phyloP scores from a whole-genome alignment of 805 yeast species.

The Wickerhamomyces mucosus region DNA sequence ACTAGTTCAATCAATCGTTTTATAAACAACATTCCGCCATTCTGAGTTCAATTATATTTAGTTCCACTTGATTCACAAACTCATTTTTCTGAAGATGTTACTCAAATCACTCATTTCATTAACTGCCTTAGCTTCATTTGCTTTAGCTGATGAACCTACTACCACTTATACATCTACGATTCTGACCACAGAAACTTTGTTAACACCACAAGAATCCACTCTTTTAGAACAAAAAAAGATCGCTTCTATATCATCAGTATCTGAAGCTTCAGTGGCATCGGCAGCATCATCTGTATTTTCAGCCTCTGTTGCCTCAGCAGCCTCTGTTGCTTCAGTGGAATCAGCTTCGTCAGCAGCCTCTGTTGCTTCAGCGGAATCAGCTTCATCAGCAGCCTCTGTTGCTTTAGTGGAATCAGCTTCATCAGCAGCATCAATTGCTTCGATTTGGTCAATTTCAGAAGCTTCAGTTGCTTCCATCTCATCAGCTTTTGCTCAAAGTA shows the following conservation, averaged over 20 bases:
- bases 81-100: slow-evolving; percentile 11
- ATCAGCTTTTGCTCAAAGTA: slow-evolving; percentile 11
- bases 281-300: too few species aligned
- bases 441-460: slow-evolving; percentile 15
- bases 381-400: slow-evolving; percentile 16
- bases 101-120: slow-evolving; percentile 13
- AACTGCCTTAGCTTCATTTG: slow-evolving; percentile 21
- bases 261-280: slow-evolving; percentile 11
- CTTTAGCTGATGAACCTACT: slow-evolving; percentile 26
- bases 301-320: slow-evolving; percentile 10
- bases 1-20: slow-evolving; percentile 1
- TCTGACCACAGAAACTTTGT: slow-evolving; percentile 22
- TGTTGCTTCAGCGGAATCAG: slow-evolving; percentile 9
- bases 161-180: slow-evolving; percentile 30
- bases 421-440: slow-evolving; percentile 11
- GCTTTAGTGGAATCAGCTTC: too few species aligned
- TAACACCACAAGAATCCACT: slow-evolving; percentile 19
- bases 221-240: too few species aligned
- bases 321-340: slow-evolving; percentile 10
- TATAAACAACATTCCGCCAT: neutral
- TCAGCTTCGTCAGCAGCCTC: slow-evolving; percentile 9
- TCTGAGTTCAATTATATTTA: neutral
- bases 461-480: slow-evolving; percentile 15
- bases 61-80: slow-evolving; percentile 1
- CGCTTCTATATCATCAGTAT: neutral